Evolutionary conservation across 306 rosid genomes (phyloP).

Genomic region (Luffa aegyptiaca): DNA sequence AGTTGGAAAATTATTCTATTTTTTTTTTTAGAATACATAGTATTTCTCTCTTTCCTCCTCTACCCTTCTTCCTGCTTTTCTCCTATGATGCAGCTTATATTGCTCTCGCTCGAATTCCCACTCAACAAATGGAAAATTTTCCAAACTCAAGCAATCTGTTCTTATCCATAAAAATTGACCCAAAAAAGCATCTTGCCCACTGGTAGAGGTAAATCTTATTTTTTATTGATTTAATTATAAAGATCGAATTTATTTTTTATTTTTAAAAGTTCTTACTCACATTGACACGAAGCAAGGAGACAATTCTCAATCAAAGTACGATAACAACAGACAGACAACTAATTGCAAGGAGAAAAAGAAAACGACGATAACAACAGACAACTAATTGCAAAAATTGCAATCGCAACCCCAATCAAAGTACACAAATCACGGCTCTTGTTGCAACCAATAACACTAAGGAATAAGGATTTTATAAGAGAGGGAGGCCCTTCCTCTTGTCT

Average conservation of each 20-base stretch:
- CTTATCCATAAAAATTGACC: too few species aligned
- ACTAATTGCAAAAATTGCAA: neutral
- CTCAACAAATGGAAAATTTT: too few species aligned
- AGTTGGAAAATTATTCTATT: too few species aligned
- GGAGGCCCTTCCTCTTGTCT: neutral
- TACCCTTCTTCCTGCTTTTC: neutral
- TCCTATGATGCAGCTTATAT: conserved; percentile 29
- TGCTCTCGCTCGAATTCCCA: conserved; percentile 34
- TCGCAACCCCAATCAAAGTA: neutral
- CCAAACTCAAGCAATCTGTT: too few species aligned
- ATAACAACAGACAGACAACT: too few species aligned
- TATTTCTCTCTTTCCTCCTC: neutral
- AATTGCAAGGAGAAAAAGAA: conserved; percentile 8
- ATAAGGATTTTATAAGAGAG: neutral
- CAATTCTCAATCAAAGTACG: too few species aligned
- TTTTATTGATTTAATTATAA: too few species aligned
- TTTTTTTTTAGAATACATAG: too few species aligned
- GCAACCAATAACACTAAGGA: neutral
- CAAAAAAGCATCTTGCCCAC: too few species aligned
- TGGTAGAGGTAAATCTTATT: too few species aligned
- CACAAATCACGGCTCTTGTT: neutral
- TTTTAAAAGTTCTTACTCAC: conserved; percentile 23
- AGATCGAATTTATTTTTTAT: too few species aligned
- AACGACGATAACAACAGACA: neutral
- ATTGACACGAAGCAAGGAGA: conserved; percentile 39